These are phyloP conservation scores for Aspergillus texensis DNA, from an alignment of 2,329 filamentous ascomycete genomes.

Conservation along the genomic window DNA sequence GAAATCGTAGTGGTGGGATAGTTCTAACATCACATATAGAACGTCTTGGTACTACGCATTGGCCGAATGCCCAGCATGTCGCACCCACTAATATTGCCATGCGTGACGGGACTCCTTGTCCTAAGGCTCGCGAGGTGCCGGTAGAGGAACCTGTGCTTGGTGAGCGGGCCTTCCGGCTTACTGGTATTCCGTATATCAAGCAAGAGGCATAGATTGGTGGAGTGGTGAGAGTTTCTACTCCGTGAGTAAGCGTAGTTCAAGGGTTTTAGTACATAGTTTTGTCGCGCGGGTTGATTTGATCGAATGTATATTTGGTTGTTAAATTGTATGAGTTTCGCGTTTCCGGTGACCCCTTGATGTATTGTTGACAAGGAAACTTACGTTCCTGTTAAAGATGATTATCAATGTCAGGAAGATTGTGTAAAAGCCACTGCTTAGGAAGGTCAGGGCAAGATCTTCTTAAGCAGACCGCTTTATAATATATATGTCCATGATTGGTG, in stretches of 20 bases:
- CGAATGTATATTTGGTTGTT: background rate
- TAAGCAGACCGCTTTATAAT: no score
- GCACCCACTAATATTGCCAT: conserved; percentile 25
- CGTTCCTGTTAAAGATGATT: no score
- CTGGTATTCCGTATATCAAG: conserved; percentile 51
- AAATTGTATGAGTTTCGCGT: background rate
- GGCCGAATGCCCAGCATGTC: conserved; percentile 30
- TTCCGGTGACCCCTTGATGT: no score
- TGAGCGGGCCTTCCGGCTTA: conserved; percentile 50
- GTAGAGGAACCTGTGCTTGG: conserved; percentile 43
- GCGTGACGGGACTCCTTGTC: conserved; percentile 23
- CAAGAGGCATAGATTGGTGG: background rate
- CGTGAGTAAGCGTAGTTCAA: background rate
- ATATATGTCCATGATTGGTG: no score
- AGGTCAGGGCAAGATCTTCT: no score
- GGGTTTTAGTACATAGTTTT: background rate
- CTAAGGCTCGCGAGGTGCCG: conserved; percentile 40
- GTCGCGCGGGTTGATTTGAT: background rate
- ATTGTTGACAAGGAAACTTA: background rate
- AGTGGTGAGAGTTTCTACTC: rapidly evolving
- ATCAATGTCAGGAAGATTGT: no score
- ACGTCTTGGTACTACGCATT: conserved; percentile 47
- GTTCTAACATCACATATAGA: background rate
- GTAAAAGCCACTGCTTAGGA: no score
- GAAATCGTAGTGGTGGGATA: background rate